Percentiles rank a stretch among this genome's conserved stretches.
Conservation (phyloP, 345 rosid genomes). For the Arabidopsis arenosa region DNA sequence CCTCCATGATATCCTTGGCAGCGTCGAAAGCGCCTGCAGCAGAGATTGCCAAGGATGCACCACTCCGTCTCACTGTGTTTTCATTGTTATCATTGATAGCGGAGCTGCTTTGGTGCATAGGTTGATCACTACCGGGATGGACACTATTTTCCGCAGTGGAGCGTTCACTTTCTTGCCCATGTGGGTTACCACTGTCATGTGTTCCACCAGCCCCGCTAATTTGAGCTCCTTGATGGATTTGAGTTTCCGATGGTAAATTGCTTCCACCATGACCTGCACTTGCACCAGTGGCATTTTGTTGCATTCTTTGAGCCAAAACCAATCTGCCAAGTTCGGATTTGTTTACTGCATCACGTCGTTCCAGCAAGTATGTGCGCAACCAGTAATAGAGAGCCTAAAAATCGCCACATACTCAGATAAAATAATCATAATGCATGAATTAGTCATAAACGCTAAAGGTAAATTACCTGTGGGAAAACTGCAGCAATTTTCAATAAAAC, state of each 20-base stretch:
- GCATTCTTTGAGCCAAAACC: constrained; percentile 94
- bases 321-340: constrained; percentile 79
- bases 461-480: constrained; percentile 83
- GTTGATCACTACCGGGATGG: constrained; percentile 72
- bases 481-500: constrained; percentile 89
- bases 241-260: constrained; percentile 60
- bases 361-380: constrained; percentile 97
- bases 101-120: constrained; percentile 74
- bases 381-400: constrained; percentile 94
- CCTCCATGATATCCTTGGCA: constrained; percentile 99
- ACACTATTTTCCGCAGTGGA: constrained; percentile 62
- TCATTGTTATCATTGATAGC: constrained; percentile 63
- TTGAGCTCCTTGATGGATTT: constrained; percentile 69
- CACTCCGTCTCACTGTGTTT: constrained; percentile 68
- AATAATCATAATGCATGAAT: constrained; percentile 27
- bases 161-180: constrained; percentile 89
- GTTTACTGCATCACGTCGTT: constrained; percentile 97
- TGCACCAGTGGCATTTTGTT: constrained; percentile 68
- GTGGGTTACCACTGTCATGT: constrained; percentile 80
- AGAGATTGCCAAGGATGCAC: constrained; percentile 72
- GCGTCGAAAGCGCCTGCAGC: constrained; percentile 95
- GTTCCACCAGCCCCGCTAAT: constrained; percentile 63
- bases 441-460: constrained; percentile 19
- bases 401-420: constrained; percentile 22
- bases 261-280: constrained; percentile 65